Base-by-base conservation (phyloP, 140 eudicot genomes). In the Erigeron philadelphicus region DNA sequence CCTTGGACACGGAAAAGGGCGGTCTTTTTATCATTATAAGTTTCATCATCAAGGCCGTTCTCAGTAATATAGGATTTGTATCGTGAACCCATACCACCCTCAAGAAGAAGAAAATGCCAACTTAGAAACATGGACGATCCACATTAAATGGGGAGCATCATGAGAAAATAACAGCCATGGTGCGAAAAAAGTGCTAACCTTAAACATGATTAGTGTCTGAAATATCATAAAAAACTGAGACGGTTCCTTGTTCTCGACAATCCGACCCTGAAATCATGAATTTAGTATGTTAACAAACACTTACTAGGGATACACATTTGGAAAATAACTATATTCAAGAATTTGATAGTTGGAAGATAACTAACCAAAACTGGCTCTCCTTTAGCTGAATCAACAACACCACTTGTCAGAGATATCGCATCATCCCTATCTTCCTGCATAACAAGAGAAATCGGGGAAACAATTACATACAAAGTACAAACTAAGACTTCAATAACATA, bases 1-100 rank as follows among this genome's bases (percentile, higher is more conserved):
- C 95, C 95, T 78, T 84, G 95, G 74, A 86, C 83, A 70, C 81
- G 82, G 64, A 81, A 85, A 70, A 85, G 81, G 19, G 87, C 90
- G 0, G 83, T 79, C 60, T 66, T 82, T 41, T 69, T 70, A 75
- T 79, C 87, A 66, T 82, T 74, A 40, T 79, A 81, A 55, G 87
- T 85, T 60, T 82, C 87, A 82, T 85, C 90, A 31, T 64, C 64
- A 61, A 82, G 8, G 6, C 78, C 87, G 5, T 82, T 71, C 43
- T 82, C 83, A 64, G 83, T 83, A 50, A 76, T 46, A 44, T 9
- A 56, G 40, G 68, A 79, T 59, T 79, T 85, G 74, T 85, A 85
- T 69, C 87, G 52, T 55, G 73, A 40, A 67, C 90, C 68, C 77
- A 73, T 70, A 45, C 90, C 87, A 41, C 90, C 90, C 90, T 85